Conservation (phyloP, 805 yeast species). For the Starmerella kuoi region DNA sequence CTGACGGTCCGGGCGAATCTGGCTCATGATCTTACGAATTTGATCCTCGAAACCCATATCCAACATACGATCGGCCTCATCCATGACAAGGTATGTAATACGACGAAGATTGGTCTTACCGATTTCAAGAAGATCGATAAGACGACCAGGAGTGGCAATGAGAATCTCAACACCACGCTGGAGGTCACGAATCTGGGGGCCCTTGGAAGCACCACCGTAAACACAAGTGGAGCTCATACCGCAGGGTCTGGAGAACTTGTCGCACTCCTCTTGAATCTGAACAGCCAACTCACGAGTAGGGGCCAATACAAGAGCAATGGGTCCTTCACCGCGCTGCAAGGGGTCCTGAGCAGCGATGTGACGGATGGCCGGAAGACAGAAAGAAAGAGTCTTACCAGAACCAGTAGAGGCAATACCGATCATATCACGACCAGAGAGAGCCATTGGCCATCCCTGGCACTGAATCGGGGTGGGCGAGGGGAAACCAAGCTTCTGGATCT, state of each 20-base stretch:
- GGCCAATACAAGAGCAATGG: constrained; percentile 86
- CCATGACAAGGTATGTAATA: constrained; percentile 92
- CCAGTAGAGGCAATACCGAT: constrained; percentile 99
- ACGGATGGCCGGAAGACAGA: constrained; percentile 92
- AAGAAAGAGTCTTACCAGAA: constrained; percentile 95
- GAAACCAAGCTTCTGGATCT: constrained; percentile 86
- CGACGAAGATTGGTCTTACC: constrained; percentile 91
- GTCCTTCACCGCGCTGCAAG: constrained; percentile 90
- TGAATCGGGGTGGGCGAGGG: constrained; percentile 91
- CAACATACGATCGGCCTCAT: constrained; percentile 99
- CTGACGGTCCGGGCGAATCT: constrained; percentile 98
- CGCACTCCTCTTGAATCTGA: constrained; percentile 91
- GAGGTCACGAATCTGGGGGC: constrained; percentile 93
- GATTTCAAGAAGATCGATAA: constrained; percentile 91
- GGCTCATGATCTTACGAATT: constrained; percentile 94
- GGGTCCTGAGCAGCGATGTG: constrained; percentile 98
- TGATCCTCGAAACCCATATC: constrained; percentile 99
- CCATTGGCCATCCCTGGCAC: constrained; percentile 99
- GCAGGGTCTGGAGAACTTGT: constrained; percentile 83
- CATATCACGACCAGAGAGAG: constrained; percentile 95
- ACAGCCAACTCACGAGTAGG: constrained; percentile 99
- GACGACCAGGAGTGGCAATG: constrained; percentile 98
- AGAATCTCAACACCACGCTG: constrained; percentile 89
- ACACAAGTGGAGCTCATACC: constrained; percentile 89
- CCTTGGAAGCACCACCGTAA: constrained; percentile 98